Evolutionary conservation across 345 rosid genomes (phyloP).

Genomic region (Populus euphratica): DNA sequence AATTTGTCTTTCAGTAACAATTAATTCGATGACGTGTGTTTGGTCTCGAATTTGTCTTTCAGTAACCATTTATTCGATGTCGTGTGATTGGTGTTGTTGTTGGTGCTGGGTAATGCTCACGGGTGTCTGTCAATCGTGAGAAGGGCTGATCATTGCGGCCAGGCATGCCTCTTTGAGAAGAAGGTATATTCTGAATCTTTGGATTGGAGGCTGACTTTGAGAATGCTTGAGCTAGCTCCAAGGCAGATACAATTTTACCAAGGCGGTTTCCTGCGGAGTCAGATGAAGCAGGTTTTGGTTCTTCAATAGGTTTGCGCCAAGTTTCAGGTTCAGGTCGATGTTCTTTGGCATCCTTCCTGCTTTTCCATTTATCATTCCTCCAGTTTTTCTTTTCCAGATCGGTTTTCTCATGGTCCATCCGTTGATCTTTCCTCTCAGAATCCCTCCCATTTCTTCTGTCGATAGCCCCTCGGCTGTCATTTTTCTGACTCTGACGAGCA

Average conservation of each 20-base stretch:
- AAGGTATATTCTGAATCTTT: not conserved
- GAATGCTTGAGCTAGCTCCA: constrained; percentile 25
- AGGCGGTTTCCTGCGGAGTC: not conserved
- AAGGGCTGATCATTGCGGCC: constrained; percentile 18
- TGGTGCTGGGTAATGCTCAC: not conserved
- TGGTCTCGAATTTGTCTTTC: too few relatives aligned
- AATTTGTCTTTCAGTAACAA: too few relatives aligned
- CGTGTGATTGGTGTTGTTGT: not conserved
- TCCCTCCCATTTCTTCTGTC: constrained; percentile 13
- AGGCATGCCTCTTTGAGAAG: constrained; percentile 7
- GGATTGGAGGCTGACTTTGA: constrained; percentile 25
- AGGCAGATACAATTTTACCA: constrained; percentile 23
- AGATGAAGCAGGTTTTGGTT: constrained; percentile 4
- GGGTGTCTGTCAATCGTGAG: constrained; percentile 18
- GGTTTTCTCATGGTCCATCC: not conserved
- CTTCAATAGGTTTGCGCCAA: constrained; percentile 22
- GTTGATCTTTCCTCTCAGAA: constrained; percentile 12
- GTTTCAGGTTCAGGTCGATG: constrained; percentile 15
- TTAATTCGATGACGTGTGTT: too few relatives aligned
- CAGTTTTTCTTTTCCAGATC: constrained; percentile 15
- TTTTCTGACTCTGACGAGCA: constrained; percentile 3
- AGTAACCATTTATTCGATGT: constrained; percentile 20
- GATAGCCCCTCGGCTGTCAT: not conserved
- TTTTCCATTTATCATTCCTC: constrained; percentile 15
- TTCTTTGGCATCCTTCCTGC: constrained; percentile 9